Percentiles rank a stretch among this genome's conserved stretches.
Conservation (phyloP, 768 basidiomycete species). For the Suillus tomentosus region DNA sequence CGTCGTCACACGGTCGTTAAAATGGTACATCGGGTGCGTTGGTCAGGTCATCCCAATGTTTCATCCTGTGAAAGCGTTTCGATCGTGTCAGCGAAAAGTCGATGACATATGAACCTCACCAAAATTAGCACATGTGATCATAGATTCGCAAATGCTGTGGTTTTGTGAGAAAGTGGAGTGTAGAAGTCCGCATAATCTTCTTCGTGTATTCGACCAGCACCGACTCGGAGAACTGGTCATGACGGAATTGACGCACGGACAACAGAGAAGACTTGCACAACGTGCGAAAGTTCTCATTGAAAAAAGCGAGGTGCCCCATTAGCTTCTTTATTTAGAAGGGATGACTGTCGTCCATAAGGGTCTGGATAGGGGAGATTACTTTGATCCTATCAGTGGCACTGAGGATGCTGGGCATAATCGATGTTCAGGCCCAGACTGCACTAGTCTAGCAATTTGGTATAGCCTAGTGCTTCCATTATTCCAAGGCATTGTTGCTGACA, state of each 20-base stretch:
- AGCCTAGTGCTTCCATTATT: background rate
- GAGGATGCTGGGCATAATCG: background rate
- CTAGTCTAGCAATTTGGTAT: background rate
- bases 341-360: background rate
- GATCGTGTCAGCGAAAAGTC: background rate
- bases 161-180: background rate
- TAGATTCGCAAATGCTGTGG: background rate
- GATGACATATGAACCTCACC: background rate
- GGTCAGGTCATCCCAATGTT: too few species aligned
- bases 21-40: background rate
- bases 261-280: background rate
- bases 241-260: background rate
- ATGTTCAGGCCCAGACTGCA: background rate
- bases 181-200: background rate
- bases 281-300: background rate
- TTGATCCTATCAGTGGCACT: background rate
- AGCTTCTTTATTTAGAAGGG: background rate
- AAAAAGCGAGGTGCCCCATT: background rate
- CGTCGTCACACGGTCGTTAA: background rate
- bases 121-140: background rate
- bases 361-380: background rate
- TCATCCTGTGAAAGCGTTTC: slow-evolving; percentile 1
- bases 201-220: background rate
- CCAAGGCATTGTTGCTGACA: background rate
- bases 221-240: background rate